Evolutionary conservation across 345 rosid genomes (phyloP), one percentile per base, ranked within the genome.

Genomic region (Cardiospermum halicacabum): DNA sequence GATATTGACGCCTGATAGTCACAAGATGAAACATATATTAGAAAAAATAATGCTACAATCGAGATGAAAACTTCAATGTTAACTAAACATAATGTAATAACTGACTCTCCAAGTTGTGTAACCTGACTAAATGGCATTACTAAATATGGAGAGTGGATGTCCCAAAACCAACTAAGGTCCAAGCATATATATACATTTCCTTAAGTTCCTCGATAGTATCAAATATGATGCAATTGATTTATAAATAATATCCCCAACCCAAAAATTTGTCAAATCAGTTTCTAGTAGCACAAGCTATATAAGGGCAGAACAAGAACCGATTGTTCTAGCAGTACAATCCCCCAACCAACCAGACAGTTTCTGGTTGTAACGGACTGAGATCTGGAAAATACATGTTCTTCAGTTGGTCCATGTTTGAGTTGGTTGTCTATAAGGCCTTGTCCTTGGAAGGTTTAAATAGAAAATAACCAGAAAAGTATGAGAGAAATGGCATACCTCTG

Each of bases 1-100:
- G 85, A 76, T 87, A 84, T 54, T 89, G 89, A 58, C 79, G 84
- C 95, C 99, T 94, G 82, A 64, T 36, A 71, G 68, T 60, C 65
- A 65, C 69, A 74, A 72, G 69, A 73, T 31, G 40, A 36, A 70
- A 42, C 26, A 60, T 66, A 43, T 49, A 68, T 71, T 53, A 75
- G 75, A 60, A 15, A 66, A 34, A 58, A 76, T 9, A 15, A 28
- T 21, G 61, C 31, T 21, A 47, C 24, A 1, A 25, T 18, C 1
- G 32, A n/a, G 30, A 11, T 19, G 37, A n/a, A 55, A 18, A 39
- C 43, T 65, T 24, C n/a, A 47, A 47, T 47, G 7, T 24, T 56
- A 26, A 3, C 39, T 55, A 69, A 11, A 60, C 13, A 27, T 28
- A 61, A 53, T 13, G 58, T 39, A 54, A 40, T 37, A 3, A 26